Base-by-base conservation (phyloP, 129 eudicot genomes). In the Arctium lappa region DNA sequence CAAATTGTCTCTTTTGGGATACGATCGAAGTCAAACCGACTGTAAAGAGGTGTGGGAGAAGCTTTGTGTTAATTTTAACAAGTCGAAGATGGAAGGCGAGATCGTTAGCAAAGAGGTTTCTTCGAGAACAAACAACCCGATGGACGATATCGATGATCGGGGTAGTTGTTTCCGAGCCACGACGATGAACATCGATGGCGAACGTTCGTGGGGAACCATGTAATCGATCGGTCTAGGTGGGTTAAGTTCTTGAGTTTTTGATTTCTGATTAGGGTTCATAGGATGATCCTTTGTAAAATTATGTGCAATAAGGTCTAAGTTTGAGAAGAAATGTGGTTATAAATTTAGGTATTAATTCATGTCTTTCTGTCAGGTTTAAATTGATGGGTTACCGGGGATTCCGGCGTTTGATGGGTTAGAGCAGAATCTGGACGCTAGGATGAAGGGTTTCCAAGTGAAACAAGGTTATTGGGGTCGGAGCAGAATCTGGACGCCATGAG, bases 11-110 rank as follows among this genome's bases (percentile, higher is more conserved):
- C 81, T 84, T 56, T 90, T 92, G 77, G 98, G 98, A 65, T 85
- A 91, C 72, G 83, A 83, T 6, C 82, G 92, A 83, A 89, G 85
- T 79, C 89, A 82, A 8, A 48, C 34, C 40, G 88, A 78, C 63
- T 94, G 97, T 82, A 94, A 90, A 53, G 91, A 84, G 8, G 88
- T 85, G 34, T 94, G 97, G 97, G 96, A 91, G 29, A 88, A 85
- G 72, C 81, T 90, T 15, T 89, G 88, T 80, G 79, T 72, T 8
- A 78, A 83, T 82, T 82, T 76, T 87, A 32, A 77, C 75, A 73
- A 88, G 80, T 69, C 80, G 89, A 69, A 91, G 86, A 34, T 88
- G 86, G 80, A 83, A 76, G 42, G 75, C 84, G 73, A 82, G 86
- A 81, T 68, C 15, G 56, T 48, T 18, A 37, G 65, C 18, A 83